These are phyloP conservation scores for Venturia oleaginea DNA, from an alignment of 2,329 filamentous ascomycete genomes.

Conservation along the genomic window DNA sequence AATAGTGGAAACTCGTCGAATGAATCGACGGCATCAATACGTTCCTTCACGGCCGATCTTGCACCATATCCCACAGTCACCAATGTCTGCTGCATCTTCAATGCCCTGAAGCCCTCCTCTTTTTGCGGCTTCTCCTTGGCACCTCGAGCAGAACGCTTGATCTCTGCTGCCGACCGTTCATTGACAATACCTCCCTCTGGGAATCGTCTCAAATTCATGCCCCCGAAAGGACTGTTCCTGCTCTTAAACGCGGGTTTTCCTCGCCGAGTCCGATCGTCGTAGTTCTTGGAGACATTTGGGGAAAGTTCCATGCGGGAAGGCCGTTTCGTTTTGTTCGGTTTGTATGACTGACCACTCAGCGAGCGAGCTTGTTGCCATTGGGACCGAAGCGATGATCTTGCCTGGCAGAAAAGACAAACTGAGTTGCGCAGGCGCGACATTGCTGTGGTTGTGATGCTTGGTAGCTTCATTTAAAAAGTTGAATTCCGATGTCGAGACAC, in stretches of 20 bases:
- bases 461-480: background rate
- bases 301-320: constrained; percentile 14
- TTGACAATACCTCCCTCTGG: constrained; percentile 26
- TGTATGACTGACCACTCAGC: background rate
- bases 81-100: constrained; percentile 87
- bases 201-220: constrained; percentile 48
- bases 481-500: background rate
- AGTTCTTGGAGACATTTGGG: constrained; percentile 28
- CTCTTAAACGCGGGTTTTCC: constrained; percentile 31
- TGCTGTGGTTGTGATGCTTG: background rate
- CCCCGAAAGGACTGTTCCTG: constrained; percentile 46
- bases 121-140: constrained; percentile 29
- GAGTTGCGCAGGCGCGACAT: constrained; percentile 23
- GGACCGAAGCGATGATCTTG: constrained; percentile 16
- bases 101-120: constrained; percentile 59
- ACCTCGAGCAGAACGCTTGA: constrained; percentile 23
- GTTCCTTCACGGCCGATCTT: constrained; percentile 51
- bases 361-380: constrained; percentile 13
- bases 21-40: constrained; percentile 56
- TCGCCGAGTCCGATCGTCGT: constrained; percentile 18
- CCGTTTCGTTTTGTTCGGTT: background rate
- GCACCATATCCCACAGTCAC: constrained; percentile 67
- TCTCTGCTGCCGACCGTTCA: constrained; percentile 35
- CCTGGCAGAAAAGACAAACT: constrained; percentile 37
- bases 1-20: constrained; percentile 77